Conservation (phyloP, 2,329 filamentous ascomycete genomes). For the Plenodomus tracheiphilus region DNA sequence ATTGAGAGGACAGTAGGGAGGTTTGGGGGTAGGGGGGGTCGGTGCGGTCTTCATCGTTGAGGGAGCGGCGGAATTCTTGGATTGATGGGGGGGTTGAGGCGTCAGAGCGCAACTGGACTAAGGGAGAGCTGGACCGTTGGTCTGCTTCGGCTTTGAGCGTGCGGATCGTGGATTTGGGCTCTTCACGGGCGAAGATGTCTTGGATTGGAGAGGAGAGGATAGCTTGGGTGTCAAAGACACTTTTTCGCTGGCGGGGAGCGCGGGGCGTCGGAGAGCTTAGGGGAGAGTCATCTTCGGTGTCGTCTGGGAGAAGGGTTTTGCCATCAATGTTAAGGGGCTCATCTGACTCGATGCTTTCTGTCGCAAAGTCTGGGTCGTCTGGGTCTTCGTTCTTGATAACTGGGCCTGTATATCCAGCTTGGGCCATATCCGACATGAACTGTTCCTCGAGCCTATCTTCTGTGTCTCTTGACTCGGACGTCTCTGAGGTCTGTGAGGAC, state of each 20-base stretch:
- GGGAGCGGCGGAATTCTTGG: slow-evolving; percentile 39
- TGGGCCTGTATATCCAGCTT: background rate
- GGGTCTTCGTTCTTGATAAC: slow-evolving; percentile 5
- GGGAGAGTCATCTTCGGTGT: slow-evolving; percentile 8
- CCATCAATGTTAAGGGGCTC: slow-evolving; percentile 7
- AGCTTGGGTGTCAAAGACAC: slow-evolving; percentile 39
- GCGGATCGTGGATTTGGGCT: slow-evolving; percentile 8
- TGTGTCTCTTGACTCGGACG: slow-evolving; percentile 6
- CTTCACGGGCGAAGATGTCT: slow-evolving; percentile 7
- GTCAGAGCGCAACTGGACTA: slow-evolving; percentile 19
- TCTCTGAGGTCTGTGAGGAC: slow-evolving; percentile 20
- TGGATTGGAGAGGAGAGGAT: slow-evolving; percentile 38
- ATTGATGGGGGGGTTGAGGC: slow-evolving; percentile 38
- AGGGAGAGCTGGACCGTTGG: slow-evolving; percentile 11
- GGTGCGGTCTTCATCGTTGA: slow-evolving; percentile 17
- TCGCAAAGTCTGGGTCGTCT: slow-evolving; percentile 1
- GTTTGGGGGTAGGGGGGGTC: slow-evolving; percentile 6
- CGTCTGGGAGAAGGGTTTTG: background rate
- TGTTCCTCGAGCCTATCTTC: slow-evolving; percentile 6
- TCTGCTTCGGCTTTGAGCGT: slow-evolving; percentile 3
- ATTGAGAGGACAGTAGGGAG: no score
- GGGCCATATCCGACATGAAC: slow-evolving; percentile 3
- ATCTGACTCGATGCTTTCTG: slow-evolving; percentile 19
- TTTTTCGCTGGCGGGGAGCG: slow-evolving; percentile 17
- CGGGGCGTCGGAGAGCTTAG: slow-evolving; percentile 36